Evolutionary conservation across 208 protist species (phyloP), one percentile per base, ranked within the genome.

Genomic region (Lotmaria passim): DNA sequence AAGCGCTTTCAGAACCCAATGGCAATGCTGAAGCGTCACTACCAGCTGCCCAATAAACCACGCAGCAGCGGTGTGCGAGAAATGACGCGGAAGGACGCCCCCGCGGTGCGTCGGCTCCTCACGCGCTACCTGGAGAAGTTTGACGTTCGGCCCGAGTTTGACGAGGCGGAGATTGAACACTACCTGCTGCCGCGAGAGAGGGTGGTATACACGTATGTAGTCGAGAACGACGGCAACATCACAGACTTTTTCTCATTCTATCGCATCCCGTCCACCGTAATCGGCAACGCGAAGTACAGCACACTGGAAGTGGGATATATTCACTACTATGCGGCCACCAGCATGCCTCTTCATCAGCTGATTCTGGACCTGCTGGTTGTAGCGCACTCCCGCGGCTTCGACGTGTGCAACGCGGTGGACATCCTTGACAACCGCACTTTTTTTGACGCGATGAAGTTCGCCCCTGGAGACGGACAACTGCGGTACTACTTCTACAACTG

Each of bases 401-500:
- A 99, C 79, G 99, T 99, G 15, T 99, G 98, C 82, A 99, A 99
- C 86, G 91, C 93, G 58, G 91, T 99, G 4, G 91, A 99, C 56
- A 96, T 99, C 46, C 85, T 99, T 44, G 88, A 98, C 26, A 98
- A 98, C 77, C 61, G 73, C 51, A 77, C 89, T 4, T 78, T 95
- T 94, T 31, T 99, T 7, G 81, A 97, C 17, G 80, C 97, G n/a
- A 82, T 99, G 39, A 98, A 99, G 71, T 99, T 99, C 75, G 91
- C 88, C 4, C 69, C 83, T 7, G 99, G 99, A 31, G 99, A 99
- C 81, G 99, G 99, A 26, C 74, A 95, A 26, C 90, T 99, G 17
- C 88, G 98, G 46, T 99, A 99, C 84, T 99, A 99, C 87, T 93
- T 99, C 53, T 99, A 98, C 87, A 99, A 99, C 86, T 99, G 96